These are phyloP conservation scores for Hyphodiscus sp. DNA, from an alignment of 2,329 filamentous ascomycete genomes.

Conservation along the genomic window DNA sequence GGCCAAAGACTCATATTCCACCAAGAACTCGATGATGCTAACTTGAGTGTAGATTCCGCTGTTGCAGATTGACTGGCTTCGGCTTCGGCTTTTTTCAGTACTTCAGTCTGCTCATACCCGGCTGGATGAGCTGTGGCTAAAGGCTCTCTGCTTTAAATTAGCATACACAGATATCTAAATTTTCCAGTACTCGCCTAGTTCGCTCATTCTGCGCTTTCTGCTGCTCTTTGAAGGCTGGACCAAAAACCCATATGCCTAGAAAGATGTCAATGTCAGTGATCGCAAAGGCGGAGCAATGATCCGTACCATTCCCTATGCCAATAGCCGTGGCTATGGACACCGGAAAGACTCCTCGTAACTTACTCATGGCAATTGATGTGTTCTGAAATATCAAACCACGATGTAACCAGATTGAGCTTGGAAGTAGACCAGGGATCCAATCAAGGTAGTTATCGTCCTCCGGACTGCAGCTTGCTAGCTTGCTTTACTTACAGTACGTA, in stretches of 20 bases:
- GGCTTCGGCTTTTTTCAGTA: conserved; percentile 15
- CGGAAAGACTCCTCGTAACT: conserved; percentile 21
- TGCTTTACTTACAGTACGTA: no score
- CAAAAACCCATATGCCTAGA: conserved; percentile 26
- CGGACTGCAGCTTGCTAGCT: no score
- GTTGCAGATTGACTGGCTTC: conserved; percentile 16
- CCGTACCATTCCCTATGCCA: conserved; percentile 28
- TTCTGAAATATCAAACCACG: background rate
- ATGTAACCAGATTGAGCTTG: background rate
- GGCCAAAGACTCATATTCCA: conserved; percentile 18
- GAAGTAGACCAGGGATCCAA: no score
- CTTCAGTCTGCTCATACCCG: conserved; percentile 7
- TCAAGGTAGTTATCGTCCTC: no score
- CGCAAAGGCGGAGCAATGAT: background rate
- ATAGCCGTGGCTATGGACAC: conserved; percentile 25
- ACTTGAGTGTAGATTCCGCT: conserved; percentile 14
- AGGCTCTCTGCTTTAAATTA: conserved; percentile 15
- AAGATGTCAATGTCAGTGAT: background rate
- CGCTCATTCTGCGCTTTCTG: conserved; percentile 16
- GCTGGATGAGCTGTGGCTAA: conserved; percentile 7
- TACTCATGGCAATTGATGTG: conserved; percentile 3
- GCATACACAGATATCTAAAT: background rate
- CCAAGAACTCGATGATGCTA: conserved; percentile 16
- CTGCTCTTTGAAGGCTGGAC: conserved; percentile 27
- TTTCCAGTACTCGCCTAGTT: conserved; percentile 10